Conservation (phyloP, 1,284 basidiomycete genomes). For the Malassezia furfur region DNA sequence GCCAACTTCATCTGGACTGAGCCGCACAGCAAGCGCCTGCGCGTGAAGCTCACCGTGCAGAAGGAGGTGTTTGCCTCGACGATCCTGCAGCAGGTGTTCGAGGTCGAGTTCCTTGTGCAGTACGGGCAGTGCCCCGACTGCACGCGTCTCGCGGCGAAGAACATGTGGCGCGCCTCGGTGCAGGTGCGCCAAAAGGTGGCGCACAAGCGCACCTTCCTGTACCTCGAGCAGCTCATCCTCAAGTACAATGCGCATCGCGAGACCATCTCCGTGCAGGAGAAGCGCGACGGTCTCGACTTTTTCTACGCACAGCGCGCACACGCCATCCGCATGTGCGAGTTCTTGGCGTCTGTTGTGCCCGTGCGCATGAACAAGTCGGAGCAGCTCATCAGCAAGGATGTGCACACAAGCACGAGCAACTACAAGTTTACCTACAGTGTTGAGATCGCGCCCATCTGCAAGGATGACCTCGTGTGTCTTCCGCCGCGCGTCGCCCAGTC, state of each 20-base stretch:
- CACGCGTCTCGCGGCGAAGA: constrained; percentile 86
- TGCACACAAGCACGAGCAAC: constrained; percentile 81
- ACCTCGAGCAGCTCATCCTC: constrained; percentile 91
- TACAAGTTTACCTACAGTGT: constrained; percentile 98
- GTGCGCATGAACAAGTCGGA: constrained; percentile 80
- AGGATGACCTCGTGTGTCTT: constrained; percentile 89
- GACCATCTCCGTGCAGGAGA: constrained; percentile 84
- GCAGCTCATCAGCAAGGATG: constrained; percentile 83
- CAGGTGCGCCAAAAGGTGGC: constrained; percentile 83
- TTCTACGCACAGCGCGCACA: constrained; percentile 84
- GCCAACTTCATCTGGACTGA: constrained; percentile 99
- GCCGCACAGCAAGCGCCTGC: constrained; percentile 84
- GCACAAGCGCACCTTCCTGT: constrained; percentile 95
- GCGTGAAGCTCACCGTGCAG: constrained; percentile 91
- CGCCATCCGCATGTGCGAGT: constrained; percentile 96
- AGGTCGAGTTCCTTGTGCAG: constrained; percentile 90
- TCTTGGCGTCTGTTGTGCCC: constrained; percentile 76
- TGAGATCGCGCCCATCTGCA: constrained; percentile 92
- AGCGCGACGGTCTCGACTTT: constrained; percentile 89
- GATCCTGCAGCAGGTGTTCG: constrained; percentile 92
- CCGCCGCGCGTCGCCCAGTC: constrained; percentile 70
- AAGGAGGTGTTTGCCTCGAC: constrained; percentile 95
- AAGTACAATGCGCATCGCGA: constrained; percentile 96
- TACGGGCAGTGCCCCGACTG: constrained; percentile 93
- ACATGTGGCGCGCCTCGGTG: constrained; percentile 94